These are phyloP conservation scores for Dimocarpus longan DNA, from an alignment of 345 rosid species.

Conservation along the genomic window DNA sequence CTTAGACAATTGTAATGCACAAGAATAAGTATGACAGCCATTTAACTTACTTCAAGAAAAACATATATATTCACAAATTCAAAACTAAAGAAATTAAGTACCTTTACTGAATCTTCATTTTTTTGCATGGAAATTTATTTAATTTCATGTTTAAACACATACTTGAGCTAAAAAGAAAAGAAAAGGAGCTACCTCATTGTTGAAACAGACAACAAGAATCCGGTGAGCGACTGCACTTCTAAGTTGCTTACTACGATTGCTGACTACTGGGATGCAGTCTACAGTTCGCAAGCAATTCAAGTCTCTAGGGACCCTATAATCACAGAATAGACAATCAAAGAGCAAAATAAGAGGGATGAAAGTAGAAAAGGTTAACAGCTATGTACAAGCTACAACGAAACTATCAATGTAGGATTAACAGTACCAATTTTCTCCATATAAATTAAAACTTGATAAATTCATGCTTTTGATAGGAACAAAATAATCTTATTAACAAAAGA, in stretches of 20 bases:
- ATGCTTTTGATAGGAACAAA: neutral
- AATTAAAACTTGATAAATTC: neutral
- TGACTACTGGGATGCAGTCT: slow-evolving; percentile 65
- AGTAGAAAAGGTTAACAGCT: neutral
- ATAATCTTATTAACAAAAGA: neutral
- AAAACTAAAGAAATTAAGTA: neutral
- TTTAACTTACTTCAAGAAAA: neutral
- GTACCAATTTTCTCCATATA: neutral
- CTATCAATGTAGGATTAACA: neutral
- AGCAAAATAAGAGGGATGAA: slow-evolving; percentile 18
- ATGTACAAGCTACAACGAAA: neutral
- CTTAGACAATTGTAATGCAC: neutral
- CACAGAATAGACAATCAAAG: slow-evolving; percentile 21
- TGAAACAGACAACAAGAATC: slow-evolving; percentile 54
- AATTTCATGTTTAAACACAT: neutral
- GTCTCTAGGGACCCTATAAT: slow-evolving; percentile 69
- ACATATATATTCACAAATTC: no score
- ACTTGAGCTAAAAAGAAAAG: slow-evolving; percentile 3
- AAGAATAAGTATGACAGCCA: neutral
- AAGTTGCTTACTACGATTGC: slow-evolving; percentile 58
- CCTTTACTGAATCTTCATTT: neutral
- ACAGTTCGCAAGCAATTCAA: slow-evolving; percentile 75
- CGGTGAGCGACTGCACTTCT: slow-evolving; percentile 63
- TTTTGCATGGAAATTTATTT: neutral
- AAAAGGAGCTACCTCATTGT: slow-evolving; percentile 53